Evolutionary conservation across 352 stramenopile genomes (phyloP), one percentile per base, ranked within the genome.

Genomic region (Pythium periplocum): DNA sequence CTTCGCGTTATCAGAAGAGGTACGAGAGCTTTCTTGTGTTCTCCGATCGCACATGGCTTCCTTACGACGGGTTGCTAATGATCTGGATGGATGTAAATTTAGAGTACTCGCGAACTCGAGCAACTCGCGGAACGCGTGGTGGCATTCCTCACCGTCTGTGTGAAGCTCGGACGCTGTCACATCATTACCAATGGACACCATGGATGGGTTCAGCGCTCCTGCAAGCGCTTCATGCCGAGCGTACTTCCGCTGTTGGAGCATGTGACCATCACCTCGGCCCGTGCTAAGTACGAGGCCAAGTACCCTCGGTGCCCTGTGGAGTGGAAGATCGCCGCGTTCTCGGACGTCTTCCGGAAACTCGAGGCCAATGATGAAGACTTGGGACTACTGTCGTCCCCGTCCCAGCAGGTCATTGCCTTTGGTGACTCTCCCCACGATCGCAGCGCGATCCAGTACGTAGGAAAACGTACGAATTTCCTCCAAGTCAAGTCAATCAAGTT

Each of bases 401-500:
- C 59, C 26, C 80, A 78, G 37, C 78, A 90, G 48, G 72, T 93
- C 12, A 82, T 93, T 48, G 79, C 79, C 2, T 54, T 90, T 2
- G 83, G 83, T 31, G 83, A 93, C 60, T 88, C 83, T 42, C 64
- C 73, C 26, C 66, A 84, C 33, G 83, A 93, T 57, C 78, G 79
- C 58, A 78, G 71, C 26, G 83, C 79, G 36, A 78, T 90, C 37
- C 78, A 89, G 55, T 84, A 83, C 38, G 73, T 90, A 9, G 74
- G 72, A 6, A 59, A 67, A 7, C 73, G 67, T 45, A 70, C 75
- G 44, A 62, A 69, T 10, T 66, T 78, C 32, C 61, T 73, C 41
- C 73, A 74, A 53, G 63, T 88, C 52, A 93, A 90, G 64, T 90
- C 73, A 6, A 71, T 93, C 56, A 90, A 90, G 60, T 68, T 93